Conservation (phyloP, 116 monocot species). For the Papilionanthe hybrid region DNA sequence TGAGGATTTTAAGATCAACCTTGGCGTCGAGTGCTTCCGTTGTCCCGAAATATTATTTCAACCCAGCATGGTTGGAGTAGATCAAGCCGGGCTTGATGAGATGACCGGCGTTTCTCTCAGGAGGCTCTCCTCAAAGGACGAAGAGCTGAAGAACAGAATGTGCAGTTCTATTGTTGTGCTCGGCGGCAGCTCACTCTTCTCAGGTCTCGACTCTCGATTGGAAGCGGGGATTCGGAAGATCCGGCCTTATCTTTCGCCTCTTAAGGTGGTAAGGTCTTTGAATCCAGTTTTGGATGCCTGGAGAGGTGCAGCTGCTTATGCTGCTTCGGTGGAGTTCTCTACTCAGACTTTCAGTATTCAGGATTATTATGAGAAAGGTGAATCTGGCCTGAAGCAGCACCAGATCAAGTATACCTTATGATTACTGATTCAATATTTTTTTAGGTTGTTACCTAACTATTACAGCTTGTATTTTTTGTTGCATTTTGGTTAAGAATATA, state of each 20-base stretch:
- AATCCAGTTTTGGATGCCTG: slow-evolving; percentile 86
- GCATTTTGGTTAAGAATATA: neutral
- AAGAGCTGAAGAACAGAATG: slow-evolving; percentile 38
- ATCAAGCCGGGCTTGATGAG: slow-evolving; percentile 88
- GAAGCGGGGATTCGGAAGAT: slow-evolving; percentile 61
- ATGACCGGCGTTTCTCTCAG: slow-evolving; percentile 60
- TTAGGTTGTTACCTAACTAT: neutral
- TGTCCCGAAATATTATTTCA: slow-evolving; percentile 91
- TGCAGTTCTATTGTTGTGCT: slow-evolving; percentile 67
- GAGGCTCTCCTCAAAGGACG: slow-evolving; percentile 34
- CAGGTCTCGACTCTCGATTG: slow-evolving; percentile 57
- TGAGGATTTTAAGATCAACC: slow-evolving; percentile 66
- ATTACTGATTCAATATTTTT: slow-evolving; percentile 2
- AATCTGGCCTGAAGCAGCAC: slow-evolving; percentile 48
- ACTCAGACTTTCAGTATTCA: slow-evolving; percentile 62
- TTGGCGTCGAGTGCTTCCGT: slow-evolving; percentile 78
- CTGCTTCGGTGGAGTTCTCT: slow-evolving; percentile 37
- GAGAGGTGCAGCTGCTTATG: slow-evolving; percentile 80
- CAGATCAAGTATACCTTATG: slow-evolving; percentile 54
- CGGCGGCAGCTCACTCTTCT: slow-evolving; percentile 71
- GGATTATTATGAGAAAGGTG: slow-evolving; percentile 90
- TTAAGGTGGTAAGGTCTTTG: slow-evolving; percentile 51
- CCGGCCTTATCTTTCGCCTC: slow-evolving; percentile 66
- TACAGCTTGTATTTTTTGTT: neutral
- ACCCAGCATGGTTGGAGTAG: slow-evolving; percentile 76